Base-by-base conservation (phyloP, 108 stramenopile species). In the Cylindrotheca closterium region DNA sequence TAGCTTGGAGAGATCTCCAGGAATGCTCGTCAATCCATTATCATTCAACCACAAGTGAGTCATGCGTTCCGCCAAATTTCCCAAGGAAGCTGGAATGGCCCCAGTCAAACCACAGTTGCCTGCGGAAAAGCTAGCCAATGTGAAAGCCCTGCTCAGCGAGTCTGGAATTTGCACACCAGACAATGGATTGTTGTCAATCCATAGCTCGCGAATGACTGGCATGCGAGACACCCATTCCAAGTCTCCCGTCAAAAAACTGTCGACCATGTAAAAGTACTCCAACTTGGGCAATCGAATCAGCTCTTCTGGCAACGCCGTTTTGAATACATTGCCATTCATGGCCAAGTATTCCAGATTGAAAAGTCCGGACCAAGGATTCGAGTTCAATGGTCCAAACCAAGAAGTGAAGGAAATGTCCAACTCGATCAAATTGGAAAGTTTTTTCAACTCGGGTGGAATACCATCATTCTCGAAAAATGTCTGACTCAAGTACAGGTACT, bases 21-120 rank as follows among this genome's bases (percentile, higher is more conserved):
- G 84, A 42, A 85, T 55, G 24, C 46, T 31, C 4, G 80, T 80
- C 0, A 85, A 64, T 49, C 67, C 62, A 51, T 78, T 90, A 55
- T 72, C 63, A 47, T 73, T 65, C 58, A 87, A 25, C 69, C 63
- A 76, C 24, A 75, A 22, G 33, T 79, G 78, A 55, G 71, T 48
- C 71, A 91, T 56, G n/a, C n/a, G n/a, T 7, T 60, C 53, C 8
- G 56, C 51, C 51, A 73, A 47, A 19, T 54, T 48, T 24, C 81
- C 79, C 47, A 86, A 55, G 19, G 30, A 26, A 5, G 31, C 12
- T 19, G 69, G 69, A 0, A 70, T 53, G 1, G 28, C 32, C 4
- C 69, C 69, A 54, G n/a, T 33, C 4, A 70, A 17, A 19, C 12
- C 5, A 25, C 37, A 59, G 33, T 42, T 31, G 10, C 30, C 47